These are phyloP conservation scores for Starmerella gropengiesseri DNA, from an alignment of 805 yeast genomes.

Conservation along the genomic window DNA sequence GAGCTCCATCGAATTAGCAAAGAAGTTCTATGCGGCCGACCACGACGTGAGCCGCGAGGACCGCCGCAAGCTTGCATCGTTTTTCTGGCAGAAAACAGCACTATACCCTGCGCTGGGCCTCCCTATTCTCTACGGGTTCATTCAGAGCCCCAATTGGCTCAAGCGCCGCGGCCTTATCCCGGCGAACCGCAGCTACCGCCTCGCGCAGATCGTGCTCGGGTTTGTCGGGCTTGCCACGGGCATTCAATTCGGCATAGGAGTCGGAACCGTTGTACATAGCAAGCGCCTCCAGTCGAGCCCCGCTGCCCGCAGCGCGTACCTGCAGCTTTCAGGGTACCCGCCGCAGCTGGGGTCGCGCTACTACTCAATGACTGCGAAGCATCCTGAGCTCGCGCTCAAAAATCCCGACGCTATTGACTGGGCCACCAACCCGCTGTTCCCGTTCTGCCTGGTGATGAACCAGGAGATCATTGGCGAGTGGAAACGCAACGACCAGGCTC, in stretches of 20 bases:
- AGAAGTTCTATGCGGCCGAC: slow-evolving; percentile 21
- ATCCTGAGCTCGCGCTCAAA: slow-evolving; percentile 19
- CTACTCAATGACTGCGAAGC: slow-evolving; percentile 18
- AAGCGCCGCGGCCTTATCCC: slow-evolving; percentile 12
- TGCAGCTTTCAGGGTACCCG: slow-evolving; percentile 17
- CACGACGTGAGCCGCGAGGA: slow-evolving; percentile 16
- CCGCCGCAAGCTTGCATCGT: slow-evolving; percentile 15
- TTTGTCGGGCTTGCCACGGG: slow-evolving; percentile 23
- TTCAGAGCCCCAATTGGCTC: slow-evolving; percentile 19
- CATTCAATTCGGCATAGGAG: slow-evolving; percentile 12
- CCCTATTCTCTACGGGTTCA: slow-evolving; percentile 19
- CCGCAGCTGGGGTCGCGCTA: slow-evolving; percentile 24
- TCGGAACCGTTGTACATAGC: slow-evolving; percentile 13
- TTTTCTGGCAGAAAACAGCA: slow-evolving; percentile 18
- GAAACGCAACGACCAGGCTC: slow-evolving; percentile 1
- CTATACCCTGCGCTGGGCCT: slow-evolving; percentile 21
- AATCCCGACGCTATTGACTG: slow-evolving; percentile 23
- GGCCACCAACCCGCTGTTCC: slow-evolving; percentile 22
- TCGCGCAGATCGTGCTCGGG: slow-evolving; percentile 21
- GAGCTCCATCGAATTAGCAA: slow-evolving; percentile 13
- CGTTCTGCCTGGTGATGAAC: slow-evolving; percentile 21
- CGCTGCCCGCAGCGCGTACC: slow-evolving; percentile 16
- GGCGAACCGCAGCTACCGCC: slow-evolving; percentile 12
- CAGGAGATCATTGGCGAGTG: slow-evolving; percentile 4
- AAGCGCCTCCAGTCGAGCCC: slow-evolving; percentile 4